Percentiles rank a stretch among this genome's conserved stretches.
Conservation (phyloP, 164 flowering plant genomes). For the Umbilicus rupestris region DNA sequence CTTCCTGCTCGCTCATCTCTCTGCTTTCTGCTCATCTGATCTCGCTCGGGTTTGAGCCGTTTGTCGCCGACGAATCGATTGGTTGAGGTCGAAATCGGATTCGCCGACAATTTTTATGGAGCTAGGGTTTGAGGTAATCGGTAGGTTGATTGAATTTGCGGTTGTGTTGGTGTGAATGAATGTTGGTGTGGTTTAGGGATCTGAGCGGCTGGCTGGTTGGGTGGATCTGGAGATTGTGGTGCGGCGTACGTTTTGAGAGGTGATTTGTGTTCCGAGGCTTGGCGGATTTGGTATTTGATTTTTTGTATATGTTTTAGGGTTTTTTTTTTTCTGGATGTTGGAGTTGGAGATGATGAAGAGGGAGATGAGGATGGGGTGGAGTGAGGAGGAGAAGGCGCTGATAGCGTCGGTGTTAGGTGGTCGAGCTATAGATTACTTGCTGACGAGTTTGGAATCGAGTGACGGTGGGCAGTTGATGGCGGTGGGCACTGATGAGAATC, state of each 20-base stretch:
- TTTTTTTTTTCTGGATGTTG: conserved; percentile 11
- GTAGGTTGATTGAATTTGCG: neutral
- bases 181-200: neutral
- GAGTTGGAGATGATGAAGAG: conserved; percentile 26
- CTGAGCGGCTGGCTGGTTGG: neutral
- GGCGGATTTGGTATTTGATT: neutral
- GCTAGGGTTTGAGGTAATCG: neutral
- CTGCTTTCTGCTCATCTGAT: neutral
- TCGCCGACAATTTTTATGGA: neutral
- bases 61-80: neutral
- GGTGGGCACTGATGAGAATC: conserved; percentile 42
- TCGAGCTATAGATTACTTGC: conserved; percentile 61
- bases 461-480: conserved; percentile 39
- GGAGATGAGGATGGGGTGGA: conserved; percentile 38
- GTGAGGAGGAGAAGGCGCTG: conserved; percentile 61
- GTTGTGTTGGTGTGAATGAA: neutral
- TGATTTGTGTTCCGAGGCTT: neutral
- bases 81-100: neutral
- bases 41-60: neutral
- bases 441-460: conserved; percentile 36
- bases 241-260: neutral
- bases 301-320: conserved; percentile 7
- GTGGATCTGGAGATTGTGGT: neutral
- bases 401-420: conserved; percentile 55
- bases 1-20: neutral